Percentiles rank a stretch among this genome's conserved stretches.
phyloP scores from a whole-genome alignment of 2,329 filamentous ascomycete genomes.

The Bretziella fagacearum region DNA sequence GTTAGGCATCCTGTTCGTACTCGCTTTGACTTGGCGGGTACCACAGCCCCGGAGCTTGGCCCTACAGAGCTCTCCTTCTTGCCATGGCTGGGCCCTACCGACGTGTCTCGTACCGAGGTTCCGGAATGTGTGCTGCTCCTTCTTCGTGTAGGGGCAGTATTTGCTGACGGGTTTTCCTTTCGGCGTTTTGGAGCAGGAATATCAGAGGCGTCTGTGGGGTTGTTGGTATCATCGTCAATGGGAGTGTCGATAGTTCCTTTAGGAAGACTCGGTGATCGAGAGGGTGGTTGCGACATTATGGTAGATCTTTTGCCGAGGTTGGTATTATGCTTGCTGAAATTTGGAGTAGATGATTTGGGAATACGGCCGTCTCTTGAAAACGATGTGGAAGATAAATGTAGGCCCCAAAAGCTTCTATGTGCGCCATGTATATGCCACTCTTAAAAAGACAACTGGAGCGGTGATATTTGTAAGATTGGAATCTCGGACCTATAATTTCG shows the following conservation, averaged over 20 bases:
- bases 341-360: background rate
- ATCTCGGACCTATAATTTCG: background rate
- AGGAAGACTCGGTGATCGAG: background rate
- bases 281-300: background rate
- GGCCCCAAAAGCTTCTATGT: background rate
- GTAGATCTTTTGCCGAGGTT: background rate
- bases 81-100: background rate
- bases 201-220: background rate
- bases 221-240: background rate
- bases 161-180: constrained; percentile 9
- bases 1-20: constrained; percentile 83
- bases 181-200: constrained; percentile 12
- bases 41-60: constrained; percentile 3
- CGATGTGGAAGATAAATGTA: background rate
- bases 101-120: constrained; percentile 1
- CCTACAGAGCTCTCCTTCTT: constrained; percentile 6
- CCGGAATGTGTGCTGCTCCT: constrained; percentile 13
- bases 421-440: background rate
- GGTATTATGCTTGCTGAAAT: background rate
- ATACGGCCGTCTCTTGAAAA: background rate
- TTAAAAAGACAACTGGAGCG: background rate
- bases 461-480: background rate
- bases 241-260: background rate
- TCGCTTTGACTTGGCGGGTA: constrained; percentile 50
- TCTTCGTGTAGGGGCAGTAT: constrained; percentile 5